Conservation (phyloP, 768 basidiomycete genomes). For the Brasilioporus rufonigricans region DNA sequence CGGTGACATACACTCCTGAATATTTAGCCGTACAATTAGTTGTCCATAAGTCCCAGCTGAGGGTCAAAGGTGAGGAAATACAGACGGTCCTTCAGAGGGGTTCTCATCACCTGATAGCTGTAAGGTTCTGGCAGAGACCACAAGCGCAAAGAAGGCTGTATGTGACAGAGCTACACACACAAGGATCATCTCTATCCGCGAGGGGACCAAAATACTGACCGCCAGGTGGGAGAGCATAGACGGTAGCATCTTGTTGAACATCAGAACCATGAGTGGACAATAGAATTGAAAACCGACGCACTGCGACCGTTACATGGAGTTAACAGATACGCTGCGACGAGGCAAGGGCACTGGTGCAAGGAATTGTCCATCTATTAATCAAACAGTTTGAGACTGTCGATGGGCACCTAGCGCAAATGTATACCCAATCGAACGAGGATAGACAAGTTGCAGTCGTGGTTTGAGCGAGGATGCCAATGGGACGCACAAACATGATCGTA, state of each 20-base stretch:
- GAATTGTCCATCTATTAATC: constrained; percentile 38
- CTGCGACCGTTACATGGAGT: constrained; percentile 42
- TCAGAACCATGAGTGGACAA: constrained; percentile 9
- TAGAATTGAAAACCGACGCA: constrained; percentile 25
- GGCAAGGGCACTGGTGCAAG: constrained; percentile 44
- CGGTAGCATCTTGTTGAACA: constrained; percentile 33
- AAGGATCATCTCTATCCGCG: constrained; percentile 27
- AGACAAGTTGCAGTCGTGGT: constrained; percentile 20
- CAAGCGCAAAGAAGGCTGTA: constrained; percentile 59
- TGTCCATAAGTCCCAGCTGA: constrained; percentile 53
- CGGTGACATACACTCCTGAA: constrained; percentile 19
- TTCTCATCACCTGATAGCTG: constrained; percentile 33
- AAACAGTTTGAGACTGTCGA: not conserved
- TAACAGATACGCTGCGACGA: constrained; percentile 42
- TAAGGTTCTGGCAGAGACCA: constrained; percentile 50
- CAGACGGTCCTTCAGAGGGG: not conserved
- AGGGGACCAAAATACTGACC: constrained; percentile 35
- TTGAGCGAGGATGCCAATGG: constrained; percentile 22
- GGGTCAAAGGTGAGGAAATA: not conserved
- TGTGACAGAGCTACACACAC: constrained; percentile 55
- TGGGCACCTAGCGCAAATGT: not conserved
- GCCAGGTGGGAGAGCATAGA: constrained; percentile 37
- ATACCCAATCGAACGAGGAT: constrained; percentile 26
- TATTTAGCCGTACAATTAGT: constrained; percentile 44
- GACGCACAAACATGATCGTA: constrained; percentile 16